Evolutionary conservation across 192 early-diverging fungal genomes (phyloP), one percentile per base, ranked within the genome.

Genomic region (Coemansia sp.): DNA sequence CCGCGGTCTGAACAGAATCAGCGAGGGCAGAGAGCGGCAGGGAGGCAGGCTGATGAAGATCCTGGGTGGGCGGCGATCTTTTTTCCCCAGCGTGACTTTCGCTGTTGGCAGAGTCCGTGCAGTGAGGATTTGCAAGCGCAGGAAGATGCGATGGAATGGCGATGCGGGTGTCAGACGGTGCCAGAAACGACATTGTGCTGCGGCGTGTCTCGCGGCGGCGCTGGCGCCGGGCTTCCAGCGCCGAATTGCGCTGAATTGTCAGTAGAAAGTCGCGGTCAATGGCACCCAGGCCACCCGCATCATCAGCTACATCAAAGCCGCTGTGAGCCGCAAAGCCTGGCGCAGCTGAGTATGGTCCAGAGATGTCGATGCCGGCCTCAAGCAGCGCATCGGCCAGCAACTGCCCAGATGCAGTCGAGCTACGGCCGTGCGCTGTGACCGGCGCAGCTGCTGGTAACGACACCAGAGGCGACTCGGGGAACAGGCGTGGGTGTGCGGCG

Each of bases 241-340:
- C 76, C 2, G 76, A 73, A 38, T 79, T 79, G 43, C 70, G 66
- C 60, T 79, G 76, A 38, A 79, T 79, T 17, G 76, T 79, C 4
- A 79, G 67, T 64, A 79, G 15, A 60, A 79, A 79, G 37, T 79
- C 76, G 19, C 58, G 68, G 64, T 79, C 76, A n/a, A 79, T 72
- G 8, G 63, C 69, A 19, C 66, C 70, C 50, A 79, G 53, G 57
- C 66, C 53, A 38, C 65, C 35, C 4, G 66, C 65, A 15, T 57
- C 53, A 17, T 55, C 50, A 17, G 43, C 38, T 14, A 32, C 43
- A 39, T 5, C 39, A 5, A 27, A 32, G 48, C 41, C 59, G 22
- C 55, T 25, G 15, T 60, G 32, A 5, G 64, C 45, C 22, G 32
- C 21, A 17, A 59, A 45, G 39, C 35, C 51, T 11, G 49, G 27